Evolutionary conservation across 1,284 basidiomycete species (phyloP).

Genomic region (Mycosarcoma maydis): DNA sequence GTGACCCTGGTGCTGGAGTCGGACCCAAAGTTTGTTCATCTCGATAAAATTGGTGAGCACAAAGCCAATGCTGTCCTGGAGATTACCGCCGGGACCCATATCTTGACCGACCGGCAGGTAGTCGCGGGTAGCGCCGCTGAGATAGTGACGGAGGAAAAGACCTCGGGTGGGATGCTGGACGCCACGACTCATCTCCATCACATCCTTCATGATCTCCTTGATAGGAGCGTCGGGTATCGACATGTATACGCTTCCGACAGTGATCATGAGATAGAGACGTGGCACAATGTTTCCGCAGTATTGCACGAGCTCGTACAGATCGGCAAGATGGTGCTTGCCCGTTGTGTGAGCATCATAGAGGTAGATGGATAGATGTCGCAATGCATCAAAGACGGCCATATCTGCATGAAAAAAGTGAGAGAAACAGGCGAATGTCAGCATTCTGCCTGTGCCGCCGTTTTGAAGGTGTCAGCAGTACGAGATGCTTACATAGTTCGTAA

Average conservation of each 20-base stretch:
- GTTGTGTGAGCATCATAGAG: slow-evolving; percentile 64
- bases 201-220: slow-evolving; percentile 67
- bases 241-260: slow-evolving; percentile 67
- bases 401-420: slow-evolving; percentile 41
- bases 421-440: neutral
- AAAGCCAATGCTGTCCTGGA: slow-evolving; percentile 65
- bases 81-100: slow-evolving; percentile 60
- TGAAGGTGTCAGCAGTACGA: neutral
- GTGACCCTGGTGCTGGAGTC: slow-evolving; percentile 66
- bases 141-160: slow-evolving; percentile 66
- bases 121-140: slow-evolving; percentile 65
- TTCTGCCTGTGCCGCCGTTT: neutral
- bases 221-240: slow-evolving; percentile 66
- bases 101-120: slow-evolving; percentile 61
- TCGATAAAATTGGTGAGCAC: slow-evolving; percentile 67
- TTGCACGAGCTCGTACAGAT: slow-evolving; percentile 66
- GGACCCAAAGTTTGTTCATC: slow-evolving; percentile 68
- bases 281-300: slow-evolving; percentile 67
- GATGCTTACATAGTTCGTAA: slow-evolving; percentile 62
- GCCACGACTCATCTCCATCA: slow-evolving; percentile 67
- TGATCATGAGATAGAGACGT: slow-evolving; percentile 67
- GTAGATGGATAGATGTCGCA: slow-evolving; percentile 65
- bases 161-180: slow-evolving; percentile 66
- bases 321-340: slow-evolving; percentile 65
- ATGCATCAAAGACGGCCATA: slow-evolving; percentile 65